Evolutionary conservation across 768 basidiomycete species (phyloP), one percentile per base, ranked within the genome.

Genomic region (Leccinum longicurvipes): DNA sequence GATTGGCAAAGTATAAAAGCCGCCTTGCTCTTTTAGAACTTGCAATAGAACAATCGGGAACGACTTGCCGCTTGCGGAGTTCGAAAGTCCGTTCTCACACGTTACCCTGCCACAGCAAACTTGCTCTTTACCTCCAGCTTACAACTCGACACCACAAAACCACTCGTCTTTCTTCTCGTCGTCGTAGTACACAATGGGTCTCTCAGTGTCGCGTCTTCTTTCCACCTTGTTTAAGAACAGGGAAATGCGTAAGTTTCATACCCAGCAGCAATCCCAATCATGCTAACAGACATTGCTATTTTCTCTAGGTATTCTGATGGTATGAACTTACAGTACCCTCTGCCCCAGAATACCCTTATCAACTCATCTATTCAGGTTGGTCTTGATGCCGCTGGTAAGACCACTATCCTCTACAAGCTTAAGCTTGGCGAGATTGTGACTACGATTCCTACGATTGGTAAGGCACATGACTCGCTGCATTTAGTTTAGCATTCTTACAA

Each of bases 381-480:
- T 78, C 92, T 99, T 68, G 97, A 99, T 72, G 97, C 97, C 68
- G 96, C 96, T 66, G 95, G 95, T 80, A 97, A 98, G 78, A 97
- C 94, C 63, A 93, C 91, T 70, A 99, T 98, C 67, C 81, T 99
- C 65, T 99, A 97, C 84, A 99, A 98, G 82, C 83, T 98, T 72
- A 98, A 98, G 82, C 86, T 98, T 55, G 97, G 96, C 76, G 97
- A 99, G 82, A 98, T 98, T 76, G 97, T 99, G 74, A 98, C 97
- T 63, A 99, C 97, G 63, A 99, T 99, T 74, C 97, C 97, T 59
- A 98, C 97, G 71, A 98, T 99, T 77, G 96, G 96, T 95, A 67
- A 67, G 71, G 88, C 79, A 58, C 59, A 58, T 53, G 57, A 57
- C 55, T 56, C 47, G 39, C 39, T 41, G 17, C 45, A 47, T 24